phyloP scores from a whole-genome alignment of 2,329 filamentous ascomycete genomes.

The Colletotrichum chrysophilum region DNA sequence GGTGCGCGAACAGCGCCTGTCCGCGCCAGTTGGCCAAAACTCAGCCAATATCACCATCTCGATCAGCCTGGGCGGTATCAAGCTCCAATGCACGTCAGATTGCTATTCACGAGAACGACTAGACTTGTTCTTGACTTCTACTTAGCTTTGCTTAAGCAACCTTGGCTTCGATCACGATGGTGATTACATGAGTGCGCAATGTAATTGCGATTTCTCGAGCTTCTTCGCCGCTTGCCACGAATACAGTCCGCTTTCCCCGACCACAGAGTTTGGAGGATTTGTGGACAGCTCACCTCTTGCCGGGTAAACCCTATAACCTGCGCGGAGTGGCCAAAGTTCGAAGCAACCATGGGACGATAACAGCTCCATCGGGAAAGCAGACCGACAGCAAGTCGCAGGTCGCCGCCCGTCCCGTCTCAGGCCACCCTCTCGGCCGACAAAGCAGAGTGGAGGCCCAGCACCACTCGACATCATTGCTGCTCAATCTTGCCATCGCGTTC shows the following conservation, averaged over 20 bases:
- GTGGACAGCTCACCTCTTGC: background rate
- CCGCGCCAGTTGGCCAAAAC: background rate
- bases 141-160: background rate
- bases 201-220: background rate
- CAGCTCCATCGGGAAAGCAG: background rate
- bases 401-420: background rate
- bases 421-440: background rate
- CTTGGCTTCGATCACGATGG: background rate
- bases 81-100: background rate
- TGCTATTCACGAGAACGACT: background rate
- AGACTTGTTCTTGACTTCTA: background rate
- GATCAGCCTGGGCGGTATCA: background rate
- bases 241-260: background rate
- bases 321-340: background rate
- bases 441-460: background rate
- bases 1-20: background rate
- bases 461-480: background rate
- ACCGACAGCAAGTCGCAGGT: background rate
- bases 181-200: background rate
- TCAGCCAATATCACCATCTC: background rate
- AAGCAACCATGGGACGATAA: background rate
- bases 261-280: background rate
- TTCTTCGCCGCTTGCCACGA: background rate
- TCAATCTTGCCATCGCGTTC: background rate
- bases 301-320: background rate